These are phyloP conservation scores for Volutella citrinella DNA, from an alignment of 2,329 filamentous ascomycete genomes.

Conservation along the genomic window DNA sequence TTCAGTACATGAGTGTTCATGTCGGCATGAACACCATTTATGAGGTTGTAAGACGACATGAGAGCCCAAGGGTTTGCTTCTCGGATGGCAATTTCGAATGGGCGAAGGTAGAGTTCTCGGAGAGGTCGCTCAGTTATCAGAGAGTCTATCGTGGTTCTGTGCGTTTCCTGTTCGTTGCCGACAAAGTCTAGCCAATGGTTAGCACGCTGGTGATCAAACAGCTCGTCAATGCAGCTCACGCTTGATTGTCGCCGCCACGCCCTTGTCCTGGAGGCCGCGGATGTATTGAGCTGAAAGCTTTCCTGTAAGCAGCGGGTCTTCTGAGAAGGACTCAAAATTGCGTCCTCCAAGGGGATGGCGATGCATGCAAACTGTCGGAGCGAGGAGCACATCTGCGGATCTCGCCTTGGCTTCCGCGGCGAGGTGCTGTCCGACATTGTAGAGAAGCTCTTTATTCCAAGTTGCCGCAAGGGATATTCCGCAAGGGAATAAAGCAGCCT, in stretches of 20 bases:
- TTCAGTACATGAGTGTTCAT: constrained; percentile 54
- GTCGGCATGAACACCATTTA: constrained; percentile 59
- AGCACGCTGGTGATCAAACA: too few species aligned
- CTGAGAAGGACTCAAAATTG: constrained; percentile 84
- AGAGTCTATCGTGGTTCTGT: constrained; percentile 53
- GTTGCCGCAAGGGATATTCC: constrained; percentile 76
- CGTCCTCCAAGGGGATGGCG: constrained; percentile 78
- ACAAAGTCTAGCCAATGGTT: constrained; percentile 51
- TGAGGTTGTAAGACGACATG: constrained; percentile 67
- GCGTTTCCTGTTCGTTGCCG: constrained; percentile 70
- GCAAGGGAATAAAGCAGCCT: constrained; percentile 77
- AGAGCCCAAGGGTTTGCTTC: constrained; percentile 68
- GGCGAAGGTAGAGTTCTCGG: constrained; percentile 69
- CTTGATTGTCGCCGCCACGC: constrained; percentile 76
- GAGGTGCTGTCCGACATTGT: constrained; percentile 67
- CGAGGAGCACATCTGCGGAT: constrained; percentile 70
- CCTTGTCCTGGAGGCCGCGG: constrained; percentile 68
- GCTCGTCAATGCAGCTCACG: constrained; percentile 43
- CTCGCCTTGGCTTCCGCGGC: constrained; percentile 70
- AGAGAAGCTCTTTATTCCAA: constrained; percentile 70
- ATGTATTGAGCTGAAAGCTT: constrained; percentile 71
- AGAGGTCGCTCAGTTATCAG: constrained; percentile 62
- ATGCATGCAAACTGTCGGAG: constrained; percentile 79
- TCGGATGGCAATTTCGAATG: constrained; percentile 69
- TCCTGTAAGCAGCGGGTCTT: constrained; percentile 75